Evolutionary conservation across 768 basidiomycete species (phyloP).

Genomic region (Lentinula edodes): DNA sequence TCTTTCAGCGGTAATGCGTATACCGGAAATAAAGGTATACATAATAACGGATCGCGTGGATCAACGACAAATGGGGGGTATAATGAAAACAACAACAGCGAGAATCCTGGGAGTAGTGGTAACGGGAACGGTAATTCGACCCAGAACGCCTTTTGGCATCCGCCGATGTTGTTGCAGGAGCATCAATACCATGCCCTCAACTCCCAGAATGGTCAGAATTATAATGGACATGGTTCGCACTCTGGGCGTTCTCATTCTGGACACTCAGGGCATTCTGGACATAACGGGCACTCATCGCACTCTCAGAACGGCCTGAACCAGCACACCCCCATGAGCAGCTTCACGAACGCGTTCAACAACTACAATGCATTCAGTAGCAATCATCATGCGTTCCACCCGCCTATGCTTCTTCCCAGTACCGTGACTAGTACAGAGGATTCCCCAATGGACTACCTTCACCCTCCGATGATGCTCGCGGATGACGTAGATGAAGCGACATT

Average conservation of each 20-base stretch:
- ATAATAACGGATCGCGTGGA: too few relatives aligned
- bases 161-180: constrained; percentile 59
- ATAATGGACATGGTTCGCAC: background rate
- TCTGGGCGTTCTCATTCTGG: background rate
- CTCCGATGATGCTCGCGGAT: constrained; percentile 53
- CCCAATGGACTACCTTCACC: constrained; percentile 70
- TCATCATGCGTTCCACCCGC: constrained; percentile 50
- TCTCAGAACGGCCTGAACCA: constrained; percentile 29
- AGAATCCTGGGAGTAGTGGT: background rate
- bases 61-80: constrained; percentile 12
- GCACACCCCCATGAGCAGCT: background rate
- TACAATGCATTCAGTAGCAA: background rate
- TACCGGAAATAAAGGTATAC: background rate
- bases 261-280: background rate
- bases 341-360: background rate
- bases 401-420: constrained; percentile 46
- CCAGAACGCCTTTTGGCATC: constrained; percentile 68
- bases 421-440: constrained; percentile 38
- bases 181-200: constrained; percentile 18
- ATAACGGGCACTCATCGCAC: background rate
- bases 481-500: constrained; percentile 63
- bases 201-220: background rate
- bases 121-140: background rate
- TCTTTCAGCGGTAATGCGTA: constrained; percentile 38
- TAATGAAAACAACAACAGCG: constrained; percentile 14